Conservation (phyloP, 345 rosid genomes). For the Gossypium longicalyx region DNA sequence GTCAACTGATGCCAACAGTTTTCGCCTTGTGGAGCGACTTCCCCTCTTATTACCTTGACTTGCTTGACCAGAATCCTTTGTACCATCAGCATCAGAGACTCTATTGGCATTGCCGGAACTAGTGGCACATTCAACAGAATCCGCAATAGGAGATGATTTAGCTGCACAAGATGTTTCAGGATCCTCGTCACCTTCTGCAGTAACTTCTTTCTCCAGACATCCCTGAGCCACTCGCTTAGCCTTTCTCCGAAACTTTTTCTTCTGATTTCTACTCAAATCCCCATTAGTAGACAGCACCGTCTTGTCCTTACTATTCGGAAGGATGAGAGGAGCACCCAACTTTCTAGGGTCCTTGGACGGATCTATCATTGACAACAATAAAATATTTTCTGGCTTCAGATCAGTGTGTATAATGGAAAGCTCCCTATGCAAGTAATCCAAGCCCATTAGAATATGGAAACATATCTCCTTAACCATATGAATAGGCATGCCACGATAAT, state of each 20-base stretch:
- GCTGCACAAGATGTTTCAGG: conserved; percentile 33
- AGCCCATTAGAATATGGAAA: conserved; percentile 49
- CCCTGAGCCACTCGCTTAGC: conserved; percentile 54
- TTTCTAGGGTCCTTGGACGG: conserved; percentile 52
- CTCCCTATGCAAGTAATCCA: conserved; percentile 65
- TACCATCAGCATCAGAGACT: conserved; percentile 39
- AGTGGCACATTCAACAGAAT: conserved; percentile 29
- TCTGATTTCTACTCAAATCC: conserved; percentile 49
- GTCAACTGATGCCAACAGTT: conserved; percentile 43
- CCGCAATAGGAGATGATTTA: conserved; percentile 25
- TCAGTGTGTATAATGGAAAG: conserved; percentile 80
- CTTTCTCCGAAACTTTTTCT: conserved; percentile 56
- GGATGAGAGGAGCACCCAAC: conserved; percentile 40
- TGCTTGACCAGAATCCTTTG: conserved; percentile 26
- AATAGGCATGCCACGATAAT: conserved; percentile 56
- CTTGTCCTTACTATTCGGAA: conserved; percentile 42
- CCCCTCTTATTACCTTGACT: conserved; percentile 41
- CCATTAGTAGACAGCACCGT: conserved; percentile 38
- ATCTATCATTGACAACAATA: conserved; percentile 55
- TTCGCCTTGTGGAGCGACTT: conserved; percentile 42
- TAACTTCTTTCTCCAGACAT: conserved; percentile 40
- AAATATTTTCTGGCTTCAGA: conserved; percentile 63
- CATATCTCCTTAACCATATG: conserved; percentile 58
- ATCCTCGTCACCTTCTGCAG: conserved; percentile 34
- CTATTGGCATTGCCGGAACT: conserved; percentile 28